phyloP scores from a whole-genome alignment of 2,329 filamentous ascomycete species.

The Colletotrichum aenigma region DNA sequence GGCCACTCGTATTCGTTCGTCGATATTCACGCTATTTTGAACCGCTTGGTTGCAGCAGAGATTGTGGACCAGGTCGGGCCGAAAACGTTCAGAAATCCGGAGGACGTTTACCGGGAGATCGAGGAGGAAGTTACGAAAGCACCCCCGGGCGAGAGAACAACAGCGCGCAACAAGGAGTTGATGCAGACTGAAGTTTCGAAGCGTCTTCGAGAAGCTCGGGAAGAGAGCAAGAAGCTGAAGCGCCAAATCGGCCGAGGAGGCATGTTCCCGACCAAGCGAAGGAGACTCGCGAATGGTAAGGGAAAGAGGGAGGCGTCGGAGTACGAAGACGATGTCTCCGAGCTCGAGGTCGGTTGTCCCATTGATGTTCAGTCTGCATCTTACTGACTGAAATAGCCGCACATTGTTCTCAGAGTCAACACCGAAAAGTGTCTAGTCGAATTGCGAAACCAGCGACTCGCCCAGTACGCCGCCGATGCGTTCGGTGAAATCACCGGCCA shows the following conservation, averaged over 20 bases:
- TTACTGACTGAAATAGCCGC: slow-evolving; percentile 55
- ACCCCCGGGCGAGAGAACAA: slow-evolving; percentile 40
- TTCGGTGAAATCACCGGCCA: slow-evolving; percentile 77
- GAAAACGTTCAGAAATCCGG: slow-evolving; percentile 62
- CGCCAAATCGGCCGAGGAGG: slow-evolving; percentile 51
- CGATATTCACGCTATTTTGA: slow-evolving; percentile 55
- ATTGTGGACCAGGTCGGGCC: slow-evolving; percentile 68
- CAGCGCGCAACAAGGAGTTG: slow-evolving; percentile 68
- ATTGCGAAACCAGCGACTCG: slow-evolving; percentile 79
- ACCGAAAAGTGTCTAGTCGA: slow-evolving; percentile 84
- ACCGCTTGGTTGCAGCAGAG: slow-evolving; percentile 65
- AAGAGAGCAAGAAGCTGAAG: slow-evolving; percentile 56
- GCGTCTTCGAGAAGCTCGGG: slow-evolving; percentile 57
- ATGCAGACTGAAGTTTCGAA: slow-evolving; percentile 61
- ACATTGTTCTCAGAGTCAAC: slow-evolving; percentile 79
- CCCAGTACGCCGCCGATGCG: slow-evolving; percentile 71
- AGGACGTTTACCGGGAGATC: slow-evolving; percentile 66
- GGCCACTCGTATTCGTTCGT: slow-evolving; percentile 44
- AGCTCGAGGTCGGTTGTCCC: slow-evolving; percentile 55
- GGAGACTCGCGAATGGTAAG: slow-evolving; percentile 57
- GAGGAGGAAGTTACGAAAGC: slow-evolving; percentile 64
- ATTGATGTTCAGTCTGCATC: not conserved
- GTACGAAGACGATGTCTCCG: slow-evolving; percentile 44
- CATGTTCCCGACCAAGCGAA: slow-evolving; percentile 50
- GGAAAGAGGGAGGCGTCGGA: slow-evolving; percentile 36